A percentile compares a stretch with the other conserved stretches of the same genome.
Evolutionary conservation across 192 early-diverging fungal genomes (phyloP).

Genomic region (Podila horticola): DNA sequence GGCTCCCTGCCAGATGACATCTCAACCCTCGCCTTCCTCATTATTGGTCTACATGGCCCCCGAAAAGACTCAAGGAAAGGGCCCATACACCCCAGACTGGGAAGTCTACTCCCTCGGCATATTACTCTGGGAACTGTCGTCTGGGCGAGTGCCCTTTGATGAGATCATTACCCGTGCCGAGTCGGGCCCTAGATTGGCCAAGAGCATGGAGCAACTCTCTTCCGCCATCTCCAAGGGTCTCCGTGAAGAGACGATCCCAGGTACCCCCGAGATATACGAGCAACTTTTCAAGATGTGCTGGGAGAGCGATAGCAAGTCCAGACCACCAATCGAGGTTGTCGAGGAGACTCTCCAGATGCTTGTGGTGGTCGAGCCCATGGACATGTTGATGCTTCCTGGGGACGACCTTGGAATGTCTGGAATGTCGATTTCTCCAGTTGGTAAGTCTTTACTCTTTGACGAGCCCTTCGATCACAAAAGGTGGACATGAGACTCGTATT

Average conservation of each 20-base stretch:
- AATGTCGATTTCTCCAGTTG: constrained; percentile 30
- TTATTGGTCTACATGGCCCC: constrained; percentile 40
- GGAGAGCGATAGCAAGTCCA: constrained; percentile 20
- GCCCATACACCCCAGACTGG: constrained; percentile 28
- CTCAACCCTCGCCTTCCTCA: constrained; percentile 21
- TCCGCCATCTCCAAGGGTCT: constrained; percentile 38
- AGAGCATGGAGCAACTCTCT: constrained; percentile 38
- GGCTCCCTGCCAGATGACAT: constrained; percentile 43
- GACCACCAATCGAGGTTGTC: constrained; percentile 47
- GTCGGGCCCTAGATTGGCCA: constrained; percentile 34
- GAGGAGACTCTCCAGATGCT: constrained; percentile 49
- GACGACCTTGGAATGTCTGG: constrained; percentile 36
- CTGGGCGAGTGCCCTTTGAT: constrained; percentile 41
- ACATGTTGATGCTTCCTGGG: constrained; percentile 51
- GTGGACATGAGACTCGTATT: neutral
- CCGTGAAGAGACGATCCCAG: constrained; percentile 39
- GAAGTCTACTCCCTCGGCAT: constrained; percentile 45
- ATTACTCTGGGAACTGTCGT: constrained; percentile 44
- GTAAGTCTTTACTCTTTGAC: constrained; percentile 13
- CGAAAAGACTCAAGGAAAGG: constrained; percentile 19
- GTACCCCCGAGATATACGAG: constrained; percentile 51
- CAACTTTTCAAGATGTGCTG: constrained; percentile 53
- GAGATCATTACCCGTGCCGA: constrained; percentile 50
- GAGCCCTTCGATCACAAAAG: no score
- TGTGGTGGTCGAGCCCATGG: constrained; percentile 51